Evolutionary conservation across 306 rosid genomes (phyloP).

Genomic region (Astragalus glycyphyllos): DNA sequence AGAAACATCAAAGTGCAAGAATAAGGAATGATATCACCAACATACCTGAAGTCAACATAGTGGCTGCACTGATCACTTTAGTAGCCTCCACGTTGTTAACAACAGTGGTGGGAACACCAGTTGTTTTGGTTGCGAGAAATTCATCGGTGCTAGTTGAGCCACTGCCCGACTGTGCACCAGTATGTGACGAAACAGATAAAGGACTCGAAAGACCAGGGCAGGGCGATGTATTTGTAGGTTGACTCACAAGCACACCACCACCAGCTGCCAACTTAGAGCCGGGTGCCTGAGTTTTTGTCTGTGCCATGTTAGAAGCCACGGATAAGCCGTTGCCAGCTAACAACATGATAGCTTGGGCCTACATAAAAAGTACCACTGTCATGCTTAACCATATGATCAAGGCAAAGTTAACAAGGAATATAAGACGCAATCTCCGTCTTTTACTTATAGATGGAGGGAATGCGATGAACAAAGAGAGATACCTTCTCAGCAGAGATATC

Average conservation of each 20-base stretch:
- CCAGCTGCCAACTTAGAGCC: constrained; percentile 54
- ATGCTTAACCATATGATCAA: constrained; percentile 24
- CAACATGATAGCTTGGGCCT: constrained; percentile 91
- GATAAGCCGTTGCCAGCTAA: constrained; percentile 69
- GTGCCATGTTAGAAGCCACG: constrained; percentile 47
- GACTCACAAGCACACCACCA: constrained; percentile 58
- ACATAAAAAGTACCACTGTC: constrained; percentile 48
- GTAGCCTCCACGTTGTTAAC: constrained; percentile 68
- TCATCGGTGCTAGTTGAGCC: constrained; percentile 90
- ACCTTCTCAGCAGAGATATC: constrained; percentile 88
- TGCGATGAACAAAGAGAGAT: constrained; percentile 28
- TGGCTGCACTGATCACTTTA: constrained; percentile 48
- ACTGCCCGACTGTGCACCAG: constrained; percentile 71
- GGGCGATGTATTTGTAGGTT: constrained; percentile 46
- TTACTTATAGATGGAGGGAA: not conserved
- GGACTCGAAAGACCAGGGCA: constrained; percentile 71
- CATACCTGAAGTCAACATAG: constrained; percentile 81
- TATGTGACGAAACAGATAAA: constrained; percentile 77
- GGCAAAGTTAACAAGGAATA: not conserved
- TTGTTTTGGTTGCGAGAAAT: constrained; percentile 58
- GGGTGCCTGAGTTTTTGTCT: constrained; percentile 58
- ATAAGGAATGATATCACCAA: constrained; percentile 6
- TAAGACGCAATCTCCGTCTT: constrained; percentile 5
- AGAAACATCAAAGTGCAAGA: constrained; percentile 9
- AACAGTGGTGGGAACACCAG: constrained; percentile 54